phyloP scores from a whole-genome alignment of 352 stramenopile genomes.

The Globisporangium spinosum region DNA sequence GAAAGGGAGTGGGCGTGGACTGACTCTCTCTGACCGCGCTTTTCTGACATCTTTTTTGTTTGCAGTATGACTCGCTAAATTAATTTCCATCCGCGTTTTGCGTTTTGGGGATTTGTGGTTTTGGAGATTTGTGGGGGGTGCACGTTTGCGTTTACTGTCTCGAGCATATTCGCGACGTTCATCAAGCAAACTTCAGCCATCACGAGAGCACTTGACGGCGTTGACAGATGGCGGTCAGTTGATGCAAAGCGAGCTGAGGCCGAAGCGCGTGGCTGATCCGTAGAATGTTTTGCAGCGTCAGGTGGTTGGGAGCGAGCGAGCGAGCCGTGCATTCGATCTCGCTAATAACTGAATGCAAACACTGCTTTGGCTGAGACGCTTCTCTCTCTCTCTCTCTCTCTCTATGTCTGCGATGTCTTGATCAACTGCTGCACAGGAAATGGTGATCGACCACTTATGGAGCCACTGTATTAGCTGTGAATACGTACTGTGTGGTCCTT shows the following conservation, averaged over 20 bases:
- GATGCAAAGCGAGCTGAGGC: not conserved
- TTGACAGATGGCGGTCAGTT: not conserved
- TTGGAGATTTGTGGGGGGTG: too few species aligned
- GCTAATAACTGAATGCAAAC: too few species aligned
- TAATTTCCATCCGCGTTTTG: not conserved
- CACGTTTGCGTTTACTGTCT: too few species aligned
- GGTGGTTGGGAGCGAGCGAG: not conserved
- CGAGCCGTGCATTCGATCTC: too few species aligned
- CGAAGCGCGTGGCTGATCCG: not conserved
- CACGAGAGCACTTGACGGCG: not conserved
- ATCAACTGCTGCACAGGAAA: too few species aligned
- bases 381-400: too few species aligned
- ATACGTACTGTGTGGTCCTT: too few species aligned
- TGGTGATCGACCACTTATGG: too few species aligned
- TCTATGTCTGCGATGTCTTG: too few species aligned
- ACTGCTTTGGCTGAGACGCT: too few species aligned
- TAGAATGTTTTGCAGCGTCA: not conserved
- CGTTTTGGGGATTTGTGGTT: not conserved
- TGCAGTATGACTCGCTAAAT: not conserved
- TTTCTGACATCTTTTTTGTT: not conserved
- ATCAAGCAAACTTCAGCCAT: not conserved
- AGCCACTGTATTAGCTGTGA: too few species aligned
- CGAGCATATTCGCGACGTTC: too few species aligned
- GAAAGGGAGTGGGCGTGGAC: not conserved
- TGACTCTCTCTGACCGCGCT: not conserved